These are phyloP conservation scores for Dioszegia hungarica DNA, from an alignment of 768 basidiomycete species.

Conservation along the genomic window DNA sequence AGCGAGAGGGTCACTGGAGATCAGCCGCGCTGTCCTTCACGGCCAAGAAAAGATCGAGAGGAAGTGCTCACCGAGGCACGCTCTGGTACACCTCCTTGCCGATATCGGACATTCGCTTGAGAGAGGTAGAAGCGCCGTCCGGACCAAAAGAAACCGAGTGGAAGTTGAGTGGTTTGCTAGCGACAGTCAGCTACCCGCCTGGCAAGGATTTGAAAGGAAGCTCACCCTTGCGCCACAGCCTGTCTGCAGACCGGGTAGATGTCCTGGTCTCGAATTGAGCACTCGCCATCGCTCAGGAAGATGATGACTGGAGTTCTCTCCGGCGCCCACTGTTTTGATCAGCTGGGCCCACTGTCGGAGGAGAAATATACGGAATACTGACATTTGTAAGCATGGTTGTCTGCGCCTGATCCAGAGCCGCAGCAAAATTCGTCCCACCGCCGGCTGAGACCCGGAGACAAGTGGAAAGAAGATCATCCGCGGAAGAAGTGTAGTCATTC, in stretches of 20 bases:
- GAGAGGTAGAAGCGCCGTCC: neutral
- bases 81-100: neutral
- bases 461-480: neutral
- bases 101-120: neutral
- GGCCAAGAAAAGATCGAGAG: neutral
- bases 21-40: no score
- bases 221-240: neutral
- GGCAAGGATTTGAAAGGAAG: no score
- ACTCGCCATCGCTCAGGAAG: constrained; percentile 2
- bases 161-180: neutral
- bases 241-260: neutral
- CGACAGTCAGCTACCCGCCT: neutral
- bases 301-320: neutral
- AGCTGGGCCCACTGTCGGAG: neutral
- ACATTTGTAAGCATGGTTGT: neutral
- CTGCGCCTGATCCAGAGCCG: neutral
- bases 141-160: neutral
- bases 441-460: neutral
- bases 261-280: neutral
- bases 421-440: neutral
- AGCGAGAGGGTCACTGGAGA: neutral
- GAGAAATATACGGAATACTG: no score
- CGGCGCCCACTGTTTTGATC: neutral
- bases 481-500: neutral
- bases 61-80: neutral